Percentiles rank a stretch among this genome's conserved stretches.
Evolutionary conservation across 2,329 filamentous ascomycete genomes (phyloP).

Genomic region (Venturia nashicola): DNA sequence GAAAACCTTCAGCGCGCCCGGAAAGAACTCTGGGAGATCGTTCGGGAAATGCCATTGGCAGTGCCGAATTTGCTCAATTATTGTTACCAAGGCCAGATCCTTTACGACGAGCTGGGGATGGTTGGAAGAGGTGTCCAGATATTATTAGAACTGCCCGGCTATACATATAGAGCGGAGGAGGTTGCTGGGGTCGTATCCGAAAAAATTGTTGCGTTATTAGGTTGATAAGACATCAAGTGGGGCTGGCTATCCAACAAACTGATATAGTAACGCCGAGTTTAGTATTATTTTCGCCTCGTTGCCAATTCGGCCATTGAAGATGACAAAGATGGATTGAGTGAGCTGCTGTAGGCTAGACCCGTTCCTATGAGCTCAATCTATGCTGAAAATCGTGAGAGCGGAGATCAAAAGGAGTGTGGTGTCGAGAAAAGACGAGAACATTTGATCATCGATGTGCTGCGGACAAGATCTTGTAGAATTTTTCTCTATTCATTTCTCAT

Average conservation of each 20-base stretch:
- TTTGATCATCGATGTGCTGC: neutral
- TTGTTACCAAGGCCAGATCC: neutral
- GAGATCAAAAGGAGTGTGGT: too few relatives aligned
- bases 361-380: neutral
- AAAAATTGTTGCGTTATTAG: neutral
- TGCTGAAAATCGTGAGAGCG: neutral
- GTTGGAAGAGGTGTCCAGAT: neutral
- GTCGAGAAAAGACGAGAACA: neutral
- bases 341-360: neutral
- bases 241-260: neutral
- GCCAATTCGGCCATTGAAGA: neutral
- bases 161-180: neutral
- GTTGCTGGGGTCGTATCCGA: neutral
- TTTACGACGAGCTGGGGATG: neutral
- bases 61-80: neutral
- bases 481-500: conserved; percentile 2
- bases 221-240: neutral
- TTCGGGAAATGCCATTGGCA: neutral
- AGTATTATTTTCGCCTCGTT: neutral
- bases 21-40: neutral
- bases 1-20: neutral
- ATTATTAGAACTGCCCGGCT: neutral
- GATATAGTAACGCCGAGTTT: neutral
- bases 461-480: neutral
- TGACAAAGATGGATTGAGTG: neutral